phyloP scores from a whole-genome alignment of 805 yeast species.

The Komagataella pastoris region DNA sequence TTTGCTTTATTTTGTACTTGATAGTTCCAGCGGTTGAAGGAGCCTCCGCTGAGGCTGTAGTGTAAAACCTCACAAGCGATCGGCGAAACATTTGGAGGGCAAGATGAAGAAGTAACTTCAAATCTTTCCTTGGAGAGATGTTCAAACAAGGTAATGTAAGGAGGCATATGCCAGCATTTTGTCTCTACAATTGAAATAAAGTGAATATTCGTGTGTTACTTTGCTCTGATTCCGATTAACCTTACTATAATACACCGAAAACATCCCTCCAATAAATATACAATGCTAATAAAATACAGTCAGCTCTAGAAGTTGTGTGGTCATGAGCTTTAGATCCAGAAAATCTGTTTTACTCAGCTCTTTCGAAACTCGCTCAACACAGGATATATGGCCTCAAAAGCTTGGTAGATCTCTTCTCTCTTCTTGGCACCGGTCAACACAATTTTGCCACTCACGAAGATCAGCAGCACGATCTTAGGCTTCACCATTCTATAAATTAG shows the following conservation, averaged over 20 bases:
- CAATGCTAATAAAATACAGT: not conserved
- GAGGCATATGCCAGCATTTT: not conserved
- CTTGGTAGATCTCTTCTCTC: slow-evolving; percentile 96
- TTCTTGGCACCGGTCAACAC: slow-evolving; percentile 98
- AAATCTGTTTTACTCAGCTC: slow-evolving; percentile 14
- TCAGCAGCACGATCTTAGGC: slow-evolving; percentile 91
- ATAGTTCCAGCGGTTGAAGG: not conserved
- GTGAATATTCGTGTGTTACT: not conserved
- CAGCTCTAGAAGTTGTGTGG: not conserved
- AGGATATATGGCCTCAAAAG: slow-evolving; percentile 96
- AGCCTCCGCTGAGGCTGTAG: not conserved
- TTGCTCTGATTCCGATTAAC: not conserved
- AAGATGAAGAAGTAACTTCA: not conserved
- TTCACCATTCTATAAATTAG: slow-evolving; percentile 98
- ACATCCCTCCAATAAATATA: not conserved
- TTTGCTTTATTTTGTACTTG: not conserved
- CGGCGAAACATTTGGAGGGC: not conserved
- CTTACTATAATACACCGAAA: not conserved
- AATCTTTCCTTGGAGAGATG: not conserved
- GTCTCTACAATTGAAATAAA: not conserved
- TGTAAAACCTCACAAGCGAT: not conserved
- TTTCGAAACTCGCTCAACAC: slow-evolving; percentile 97
- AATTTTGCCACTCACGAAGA: slow-evolving; percentile 94
- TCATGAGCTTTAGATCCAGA: not conserved
- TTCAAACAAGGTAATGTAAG: not conserved